Conservation (phyloP, 345 rosid genomes). For the Eucalyptus leucophloia region DNA sequence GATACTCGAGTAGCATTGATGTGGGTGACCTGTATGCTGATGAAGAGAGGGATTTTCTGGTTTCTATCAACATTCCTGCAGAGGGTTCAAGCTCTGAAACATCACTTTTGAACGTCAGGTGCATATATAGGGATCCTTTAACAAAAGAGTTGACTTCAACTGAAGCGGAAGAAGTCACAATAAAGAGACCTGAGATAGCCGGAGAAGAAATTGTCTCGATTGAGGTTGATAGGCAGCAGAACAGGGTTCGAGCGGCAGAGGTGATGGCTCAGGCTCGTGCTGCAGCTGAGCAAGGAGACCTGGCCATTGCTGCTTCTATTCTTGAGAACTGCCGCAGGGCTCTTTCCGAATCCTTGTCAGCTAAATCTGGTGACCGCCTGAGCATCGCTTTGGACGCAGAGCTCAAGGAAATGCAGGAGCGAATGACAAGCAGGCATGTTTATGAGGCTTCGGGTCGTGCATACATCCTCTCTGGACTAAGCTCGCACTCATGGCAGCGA, state of each 20-base stretch:
- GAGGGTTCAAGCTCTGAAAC: constrained; percentile 33
- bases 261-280: constrained; percentile 74
- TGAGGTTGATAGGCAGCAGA: constrained; percentile 93
- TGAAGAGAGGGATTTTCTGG: constrained; percentile 86
- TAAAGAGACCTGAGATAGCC: constrained; percentile 45
- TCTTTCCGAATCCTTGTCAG: constrained; percentile 54
- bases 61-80: constrained; percentile 59
- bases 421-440: constrained; percentile 90
- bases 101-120: constrained; percentile 55
- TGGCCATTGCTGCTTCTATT: constrained; percentile 50
- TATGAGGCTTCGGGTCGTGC: constrained; percentile 94
- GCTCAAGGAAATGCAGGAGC: constrained; percentile 94
- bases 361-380: constrained; percentile 57
- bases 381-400: constrained; percentile 77
- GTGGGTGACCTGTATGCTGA: constrained; percentile 95
- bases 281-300: constrained; percentile 76
- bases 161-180: constrained; percentile 40
- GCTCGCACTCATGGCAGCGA: constrained; percentile 99
- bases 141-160: constrained; percentile 43
- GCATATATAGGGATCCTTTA: constrained; percentile 68
- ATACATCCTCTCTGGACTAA: constrained; percentile 89
- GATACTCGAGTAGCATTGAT: constrained; percentile 41
- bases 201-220: constrained; percentile 40
- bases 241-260: constrained; percentile 82
- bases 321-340: constrained; percentile 49